Base-by-base conservation (phyloP, 208 protist species). In the Acanthamoeba royreba region DNA sequence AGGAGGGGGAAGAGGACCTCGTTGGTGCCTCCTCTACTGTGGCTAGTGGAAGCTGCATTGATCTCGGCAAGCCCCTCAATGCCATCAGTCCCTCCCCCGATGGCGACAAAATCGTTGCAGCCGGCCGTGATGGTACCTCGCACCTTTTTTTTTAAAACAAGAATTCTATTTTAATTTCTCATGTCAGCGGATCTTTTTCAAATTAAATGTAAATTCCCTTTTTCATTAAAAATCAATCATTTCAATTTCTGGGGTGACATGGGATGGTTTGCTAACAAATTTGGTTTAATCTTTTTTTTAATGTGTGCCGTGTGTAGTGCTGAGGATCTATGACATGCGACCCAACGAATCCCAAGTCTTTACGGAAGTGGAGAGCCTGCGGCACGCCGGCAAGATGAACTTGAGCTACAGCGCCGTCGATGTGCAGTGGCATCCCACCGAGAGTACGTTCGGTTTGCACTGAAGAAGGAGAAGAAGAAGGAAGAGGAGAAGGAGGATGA, bases 101-200 rank as follows among this genome's bases (percentile, higher is more conserved):
- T 85, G 88, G 83, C 15, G 81, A 46, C 40, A 85, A 46, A 40
- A 43, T 96, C 19, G 96, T 97, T 13, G 94, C 95, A 66, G 96
- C 96, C 28, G 96, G 96, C 40, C 94, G 95, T 66, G 96, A 97
- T 86, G 95, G 95, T 96, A 93, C n/a, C 79, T 28, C 35, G 15
- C 19, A 28, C 42, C 22, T 25, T 69, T 19, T 35, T 42, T 55
- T 35, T 49, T 47, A 19, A 13, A 19, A 42, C 33, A 58, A 19
- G 15, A 19, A 86, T 83, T 43, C 22, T 93, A 25, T n/a, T 15
- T 31, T 5, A 11, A 22, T 22, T 1, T 74, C 22, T 28, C 49
- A 28, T 45, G 17, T 8, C 43, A 40, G 35, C 43, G 31, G 11
- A 9, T 35, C 38, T 43, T 17, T 86, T 17, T 31, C 69, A n/a